Evolutionary conservation across 257 asterid genomes (phyloP).

Genomic region (Gentiana dahurica): DNA sequence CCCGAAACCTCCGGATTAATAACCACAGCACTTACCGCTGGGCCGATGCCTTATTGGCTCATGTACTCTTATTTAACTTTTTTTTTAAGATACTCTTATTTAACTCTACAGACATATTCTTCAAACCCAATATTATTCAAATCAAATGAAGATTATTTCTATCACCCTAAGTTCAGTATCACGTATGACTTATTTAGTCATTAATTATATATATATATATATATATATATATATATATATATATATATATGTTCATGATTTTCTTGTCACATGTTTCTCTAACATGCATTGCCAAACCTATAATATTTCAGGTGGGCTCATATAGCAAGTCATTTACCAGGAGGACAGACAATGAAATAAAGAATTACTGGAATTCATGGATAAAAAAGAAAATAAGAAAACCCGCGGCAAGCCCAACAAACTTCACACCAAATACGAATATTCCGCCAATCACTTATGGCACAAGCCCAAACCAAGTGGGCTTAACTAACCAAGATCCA

Average conservation of each 20-base stretch:
- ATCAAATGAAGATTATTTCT: no score
- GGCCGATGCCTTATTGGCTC: no score
- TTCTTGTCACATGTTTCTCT: slow-evolving; percentile 11
- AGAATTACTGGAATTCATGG: slow-evolving; percentile 96
- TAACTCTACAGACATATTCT: not conserved
- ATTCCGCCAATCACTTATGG: slow-evolving; percentile 17
- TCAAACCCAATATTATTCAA: not conserved
- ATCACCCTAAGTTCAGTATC: not conserved
- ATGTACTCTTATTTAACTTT: no score
- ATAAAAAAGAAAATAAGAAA: slow-evolving; percentile 73
- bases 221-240: no score
- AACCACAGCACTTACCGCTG: no score
- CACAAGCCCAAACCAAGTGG: slow-evolving; percentile 21
- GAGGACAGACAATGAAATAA: slow-evolving; percentile 86
- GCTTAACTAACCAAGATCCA: slow-evolving; percentile 34
- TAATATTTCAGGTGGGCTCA: slow-evolving; percentile 75
- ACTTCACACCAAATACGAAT: slow-evolving; percentile 8
- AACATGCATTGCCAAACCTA: not conserved
- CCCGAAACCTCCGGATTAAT: no score
- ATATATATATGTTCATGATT: not conserved
- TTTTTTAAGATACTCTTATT: not conserved
- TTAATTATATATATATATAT: no score
- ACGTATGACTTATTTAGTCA: not conserved
- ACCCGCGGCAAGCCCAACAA: slow-evolving; percentile 23
- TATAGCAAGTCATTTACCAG: slow-evolving; percentile 90